Base-by-base conservation (phyloP, 2,329 filamentous ascomycete species). In the Cercospora nicotianae region DNA sequence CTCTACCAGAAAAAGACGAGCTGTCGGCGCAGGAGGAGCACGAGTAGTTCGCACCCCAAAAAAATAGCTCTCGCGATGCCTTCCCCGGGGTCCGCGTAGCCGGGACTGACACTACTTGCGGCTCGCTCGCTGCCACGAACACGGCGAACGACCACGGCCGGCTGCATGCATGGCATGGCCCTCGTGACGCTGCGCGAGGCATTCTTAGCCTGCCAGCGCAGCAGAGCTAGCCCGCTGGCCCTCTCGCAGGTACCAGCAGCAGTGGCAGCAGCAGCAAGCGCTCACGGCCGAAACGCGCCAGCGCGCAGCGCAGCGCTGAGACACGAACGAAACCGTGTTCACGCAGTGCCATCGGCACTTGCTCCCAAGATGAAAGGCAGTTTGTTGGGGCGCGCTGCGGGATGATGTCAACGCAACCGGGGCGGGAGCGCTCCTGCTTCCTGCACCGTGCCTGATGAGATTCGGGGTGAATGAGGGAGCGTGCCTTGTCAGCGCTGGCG, bases 261-360 rank as follows among this genome's bases (percentile, higher is more conserved):
- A 57, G 53, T 18, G n/a, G 53, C 53, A 31, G 53, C 20, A 58
- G 53, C n/a, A 58, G 53, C 53, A 58, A 33, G 62, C 51, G 62
- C 48, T 30, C 51, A 33, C 28, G 45, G 48, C 36, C 48, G 62
- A 57, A 64, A 42, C 30, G 23, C 16, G 20, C 26, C 30, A 57
- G 31, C 45, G 30, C 51, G 51, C 42, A 48, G 28, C 60, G 36
- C 26, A 26, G 20, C 42, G 60, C 28, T 64, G 62, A 64, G 62
- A 64, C 62, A 64, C 62, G 62, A 58, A 31, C 62, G 62, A 64
- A 64, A 64, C 62, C 23, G 33, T 57, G 62, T 64, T 33, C 48
- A 64, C 28, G 30, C 30, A 64, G 61, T 53, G 26, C 48, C 30
- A 39, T 58, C 62, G 62, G 62, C 51, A 64, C 31, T 58, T 64